Evolutionary conservation across 2,329 filamentous ascomycete genomes (phyloP), one percentile per base, ranked within the genome.

Genomic region (Fusarium heterosporum): DNA sequence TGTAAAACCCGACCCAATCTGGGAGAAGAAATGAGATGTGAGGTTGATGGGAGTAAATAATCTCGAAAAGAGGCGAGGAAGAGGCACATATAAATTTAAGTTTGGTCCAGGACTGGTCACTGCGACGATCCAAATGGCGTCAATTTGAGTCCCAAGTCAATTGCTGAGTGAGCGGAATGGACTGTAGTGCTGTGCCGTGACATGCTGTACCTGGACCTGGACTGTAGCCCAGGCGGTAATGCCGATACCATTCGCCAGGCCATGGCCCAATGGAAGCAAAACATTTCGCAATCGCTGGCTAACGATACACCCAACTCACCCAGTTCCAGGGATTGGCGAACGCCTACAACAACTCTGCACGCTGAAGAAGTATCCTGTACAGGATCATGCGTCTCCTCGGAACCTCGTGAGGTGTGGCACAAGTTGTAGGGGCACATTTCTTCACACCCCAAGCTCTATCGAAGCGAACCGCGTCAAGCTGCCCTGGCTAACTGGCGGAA

Each of bases 31-130:
- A 48, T 58, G 61, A 43, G 57, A 49, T 19, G 49, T 22, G 55
- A 61, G 39, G 47, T 41, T 50, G 55, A 55, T 47, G n/a, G 52
- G 26, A 34, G 38, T 38, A 4, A 22, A 48, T 22, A 28, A 38
- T 32, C 38, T 36, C 22, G 43, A 41, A 16, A 13, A 58, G 64
- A 62, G 64, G 64, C 54, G 66, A 71, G 43, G 68, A 72, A 34
- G 53, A 53, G 62, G 57, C 62, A 71, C 66, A 68, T 73, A 72
- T 72, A 72, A 72, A 72, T 71, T 65, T 64, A 71, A 61, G 56
- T 69, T 55, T 55, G 48, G 49, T 42, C 52, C 40, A 55, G 65
- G 34, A 16, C 46, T 45, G 60, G 55, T 60, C 56, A 69, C 61
- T 34, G 58, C 57, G 68, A 54, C 55, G 60, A 71, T 71, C 63